Evolutionary conservation across 2,329 filamentous ascomycete genomes (phyloP).

Genomic region (Grosmannia serpens): DNA sequence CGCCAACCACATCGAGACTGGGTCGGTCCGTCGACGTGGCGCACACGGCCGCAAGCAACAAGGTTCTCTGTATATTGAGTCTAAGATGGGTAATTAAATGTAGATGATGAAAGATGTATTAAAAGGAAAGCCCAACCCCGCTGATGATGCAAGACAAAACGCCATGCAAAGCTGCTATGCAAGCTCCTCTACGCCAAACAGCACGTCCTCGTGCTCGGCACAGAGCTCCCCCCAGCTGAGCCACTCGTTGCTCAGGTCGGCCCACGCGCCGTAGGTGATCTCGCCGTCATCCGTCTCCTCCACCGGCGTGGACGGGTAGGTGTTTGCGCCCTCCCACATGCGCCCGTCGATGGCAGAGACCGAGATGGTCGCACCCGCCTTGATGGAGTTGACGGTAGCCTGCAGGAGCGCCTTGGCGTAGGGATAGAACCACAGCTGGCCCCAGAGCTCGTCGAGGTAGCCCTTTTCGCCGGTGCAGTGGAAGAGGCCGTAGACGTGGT

Average conservation of each 20-base stretch:
- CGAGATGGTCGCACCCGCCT: neutral
- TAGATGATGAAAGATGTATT: neutral
- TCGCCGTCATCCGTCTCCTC: neutral
- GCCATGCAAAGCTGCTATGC: neutral
- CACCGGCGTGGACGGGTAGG: neutral
- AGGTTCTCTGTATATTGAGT: too few species aligned
- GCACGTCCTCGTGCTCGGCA: neutral
- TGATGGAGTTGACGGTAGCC: neutral
- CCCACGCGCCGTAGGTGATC: neutral
- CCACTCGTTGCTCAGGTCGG: neutral
- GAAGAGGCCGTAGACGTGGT: constrained; percentile 2
- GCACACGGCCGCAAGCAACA: too few species aligned
- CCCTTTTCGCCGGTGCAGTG: constrained; percentile 6
- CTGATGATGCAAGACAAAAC: neutral
- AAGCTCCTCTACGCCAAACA: constrained; percentile 5
- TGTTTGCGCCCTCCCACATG: neutral
- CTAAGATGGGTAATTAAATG: too few species aligned
- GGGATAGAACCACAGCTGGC: constrained; percentile 1
- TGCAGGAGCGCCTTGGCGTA: neutral
- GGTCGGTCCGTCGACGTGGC: too few species aligned
- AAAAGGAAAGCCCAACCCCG: neutral
- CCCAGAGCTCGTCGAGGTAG: constrained; percentile 5
- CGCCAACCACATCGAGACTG: too few species aligned
- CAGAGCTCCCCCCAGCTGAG: neutral
- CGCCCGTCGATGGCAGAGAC: neutral